These are phyloP conservation scores for Boletus huronensis DNA, from an alignment of 768 basidiomycete genomes.

Conservation along the genomic window DNA sequence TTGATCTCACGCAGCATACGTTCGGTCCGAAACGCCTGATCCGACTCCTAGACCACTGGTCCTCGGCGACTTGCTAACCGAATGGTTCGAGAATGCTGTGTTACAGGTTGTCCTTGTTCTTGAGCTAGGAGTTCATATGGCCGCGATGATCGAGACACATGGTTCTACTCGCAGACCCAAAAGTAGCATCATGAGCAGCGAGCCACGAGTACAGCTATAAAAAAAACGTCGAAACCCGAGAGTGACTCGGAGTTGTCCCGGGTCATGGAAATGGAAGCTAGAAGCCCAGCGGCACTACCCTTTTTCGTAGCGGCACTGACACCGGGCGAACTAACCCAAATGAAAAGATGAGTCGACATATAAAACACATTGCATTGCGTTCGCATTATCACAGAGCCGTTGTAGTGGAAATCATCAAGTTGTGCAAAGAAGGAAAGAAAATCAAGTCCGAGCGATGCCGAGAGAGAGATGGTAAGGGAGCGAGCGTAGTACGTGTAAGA, in stretches of 20 bases:
- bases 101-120: not conserved
- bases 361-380: slow-evolving; percentile 8
- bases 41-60: not conserved
- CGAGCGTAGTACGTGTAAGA: not conserved
- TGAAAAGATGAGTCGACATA: not conserved
- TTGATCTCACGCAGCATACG: not conserved
- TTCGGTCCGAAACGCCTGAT: not conserved
- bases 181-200: too few relatives aligned
- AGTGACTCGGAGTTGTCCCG: not conserved
- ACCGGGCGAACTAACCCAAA: too few relatives aligned
- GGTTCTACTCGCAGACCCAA: not conserved
- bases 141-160: not conserved
- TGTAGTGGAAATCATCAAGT: not conserved
- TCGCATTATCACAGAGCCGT: slow-evolving; percentile 1
- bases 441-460: slow-evolving; percentile 2
- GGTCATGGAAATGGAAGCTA: not conserved
- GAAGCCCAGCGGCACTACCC: not conserved
- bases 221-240: not conserved
- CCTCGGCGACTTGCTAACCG: not conserved
- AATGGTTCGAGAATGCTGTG: not conserved
- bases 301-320: not conserved
- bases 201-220: not conserved
- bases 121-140: not conserved
- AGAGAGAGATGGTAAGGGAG: not conserved
- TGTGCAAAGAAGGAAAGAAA: not conserved